Conservation (phyloP, 2,329 filamentous ascomycete species). For the Colletotrichum sp. region DNA sequence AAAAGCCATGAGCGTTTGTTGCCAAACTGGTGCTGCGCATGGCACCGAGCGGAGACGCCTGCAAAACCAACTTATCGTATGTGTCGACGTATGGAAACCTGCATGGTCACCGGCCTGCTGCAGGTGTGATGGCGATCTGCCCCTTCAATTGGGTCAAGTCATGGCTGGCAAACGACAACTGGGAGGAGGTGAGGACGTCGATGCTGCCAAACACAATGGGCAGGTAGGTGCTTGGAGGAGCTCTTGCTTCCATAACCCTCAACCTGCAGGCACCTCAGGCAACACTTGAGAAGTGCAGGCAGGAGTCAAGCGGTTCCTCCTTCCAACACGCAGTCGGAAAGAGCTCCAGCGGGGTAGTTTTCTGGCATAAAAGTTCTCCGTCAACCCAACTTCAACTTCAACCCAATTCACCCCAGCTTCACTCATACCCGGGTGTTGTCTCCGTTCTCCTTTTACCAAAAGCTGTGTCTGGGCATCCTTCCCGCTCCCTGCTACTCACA, state of each 20-base stretch:
- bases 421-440: too few species aligned
- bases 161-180: background rate
- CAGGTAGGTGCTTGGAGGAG: background rate
- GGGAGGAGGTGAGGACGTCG: background rate
- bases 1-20: background rate
- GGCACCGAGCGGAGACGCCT: background rate
- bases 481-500: background rate
- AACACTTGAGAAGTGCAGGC: background rate
- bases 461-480: too few species aligned
- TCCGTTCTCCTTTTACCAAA: too few species aligned
- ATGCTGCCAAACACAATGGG: background rate
- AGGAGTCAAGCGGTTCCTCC: background rate
- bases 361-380: background rate
- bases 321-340: background rate
- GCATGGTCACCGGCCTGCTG: background rate
- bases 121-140: background rate
- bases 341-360: background rate
- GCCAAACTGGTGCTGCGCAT: background rate
- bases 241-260: background rate
- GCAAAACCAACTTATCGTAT: background rate
- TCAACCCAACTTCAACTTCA: background rate
- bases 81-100: background rate
- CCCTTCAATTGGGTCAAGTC: background rate
- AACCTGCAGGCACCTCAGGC: background rate
- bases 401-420: background rate